Evolutionary conservation across 768 basidiomycete genomes (phyloP), one percentile per base, ranked within the genome.

Genomic region (Hypholoma fasciculare): DNA sequence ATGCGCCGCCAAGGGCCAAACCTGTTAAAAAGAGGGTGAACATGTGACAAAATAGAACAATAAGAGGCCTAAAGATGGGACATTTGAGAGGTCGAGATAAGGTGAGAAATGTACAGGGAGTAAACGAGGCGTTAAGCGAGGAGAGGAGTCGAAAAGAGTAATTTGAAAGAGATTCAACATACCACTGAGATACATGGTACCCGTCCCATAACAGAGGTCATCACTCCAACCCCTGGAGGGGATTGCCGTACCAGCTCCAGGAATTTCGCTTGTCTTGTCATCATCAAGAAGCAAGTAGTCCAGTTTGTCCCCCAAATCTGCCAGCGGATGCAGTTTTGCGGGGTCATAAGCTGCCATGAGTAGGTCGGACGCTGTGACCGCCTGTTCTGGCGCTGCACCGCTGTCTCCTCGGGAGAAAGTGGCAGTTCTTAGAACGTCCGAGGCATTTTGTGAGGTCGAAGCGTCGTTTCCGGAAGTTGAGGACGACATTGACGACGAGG

Each of bases 131-230:
- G 74, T 67, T 73, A 80, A 76, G 76, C 78, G 78, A 78, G 70
- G 72, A 73, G 70, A 66, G 65, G 70, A 70, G 68, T 76, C 81
- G 72, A 79, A 82, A 79, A 72, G 60, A 78, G 79, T 78, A 80
- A 83, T 77, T 78, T 82, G 80, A 85, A 83, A 80, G 83, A 83
- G 81, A 79, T 81, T 72, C 57, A 61, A 88, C 93, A 71, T 71
- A 98, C 96, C 96, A 74, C 91, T 84, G 57, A 99, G 87, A 86
- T 99, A 99, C 79, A 95, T 97, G 64, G 96, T 96, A 62, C 97
- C 97, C 67, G 96, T 98, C 69, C 97, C 97, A 77, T 98, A 98
- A 84, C 95, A 98, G 59, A 99, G 78, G 79, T 99, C 97, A 79
- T 99, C 97, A 77, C 94, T 92, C 96, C 94, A 98, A 62, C 97